phyloP scores from a whole-genome alignment of 495 filamentous ascomycete genomes.

The Niebla homalea region DNA sequence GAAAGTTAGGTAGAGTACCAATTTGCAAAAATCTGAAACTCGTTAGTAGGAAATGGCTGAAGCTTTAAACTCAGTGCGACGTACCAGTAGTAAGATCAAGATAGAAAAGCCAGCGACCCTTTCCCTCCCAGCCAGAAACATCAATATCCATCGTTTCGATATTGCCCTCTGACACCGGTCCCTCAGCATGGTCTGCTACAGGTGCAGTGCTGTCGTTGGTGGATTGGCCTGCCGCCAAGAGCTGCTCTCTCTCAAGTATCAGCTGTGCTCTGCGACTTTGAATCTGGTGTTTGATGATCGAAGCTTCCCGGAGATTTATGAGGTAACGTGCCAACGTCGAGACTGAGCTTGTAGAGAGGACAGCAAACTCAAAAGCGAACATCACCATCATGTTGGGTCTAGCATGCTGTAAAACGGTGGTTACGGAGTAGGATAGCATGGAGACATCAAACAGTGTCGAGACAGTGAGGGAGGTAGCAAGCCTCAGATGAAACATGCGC shows the following conservation, averaged over 20 bases:
- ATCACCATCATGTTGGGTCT: constrained; percentile 99
- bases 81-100: constrained; percentile 73
- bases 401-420: constrained; percentile 69
- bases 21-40: constrained; percentile 68
- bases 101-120: constrained; percentile 84
- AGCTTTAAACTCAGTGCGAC: constrained; percentile 3
- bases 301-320: constrained; percentile 66
- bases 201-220: not conserved
- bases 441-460: constrained; percentile 63
- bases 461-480: constrained; percentile 63
- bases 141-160: constrained; percentile 90
- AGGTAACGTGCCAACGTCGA: constrained; percentile 68
- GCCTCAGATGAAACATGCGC: constrained; percentile 71
- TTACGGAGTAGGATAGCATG: constrained; percentile 67
- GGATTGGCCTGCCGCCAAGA: not conserved
- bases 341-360: constrained; percentile 63
- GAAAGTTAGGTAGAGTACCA: constrained; percentile 77
- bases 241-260: constrained; percentile 43
- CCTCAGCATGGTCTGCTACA: constrained; percentile 22
- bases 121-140: constrained; percentile 91
- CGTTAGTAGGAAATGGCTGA: not conserved
- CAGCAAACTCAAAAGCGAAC: constrained; percentile 95
- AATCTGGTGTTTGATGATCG: constrained; percentile 58
- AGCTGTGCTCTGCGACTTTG: constrained; percentile 53
- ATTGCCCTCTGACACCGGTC: constrained; percentile 47